Evolutionary conservation across 202 grass and related monocot genomes (phyloP).

Genomic region (Carex sylvatica): DNA sequence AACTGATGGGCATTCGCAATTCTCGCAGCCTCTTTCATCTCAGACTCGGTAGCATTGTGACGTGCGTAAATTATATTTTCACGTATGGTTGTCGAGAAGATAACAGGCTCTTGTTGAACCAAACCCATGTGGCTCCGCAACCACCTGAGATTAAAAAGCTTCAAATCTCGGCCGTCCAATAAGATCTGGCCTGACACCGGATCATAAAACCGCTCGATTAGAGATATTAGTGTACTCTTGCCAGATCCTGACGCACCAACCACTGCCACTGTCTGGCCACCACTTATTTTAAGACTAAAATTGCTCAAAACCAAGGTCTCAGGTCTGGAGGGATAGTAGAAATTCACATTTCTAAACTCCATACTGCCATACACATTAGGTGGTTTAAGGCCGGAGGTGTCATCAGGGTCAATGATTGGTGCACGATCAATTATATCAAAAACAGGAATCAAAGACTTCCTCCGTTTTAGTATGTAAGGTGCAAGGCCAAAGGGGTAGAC

Average conservation of each 20-base stretch:
- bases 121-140: conserved; percentile 87
- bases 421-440: conserved; percentile 88
- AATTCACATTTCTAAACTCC: conserved; percentile 82
- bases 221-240: conserved; percentile 86
- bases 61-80: conserved; percentile 96
- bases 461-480: conserved; percentile 82
- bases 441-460: conserved; percentile 69
- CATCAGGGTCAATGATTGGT: conserved; percentile 94
- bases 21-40: conserved; percentile 95
- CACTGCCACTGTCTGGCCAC: conserved; percentile 89
- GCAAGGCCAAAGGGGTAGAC: conserved; percentile 97
- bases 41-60: conserved; percentile 84
- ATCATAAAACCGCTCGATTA: conserved; percentile 95
- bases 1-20: conserved; percentile 95
- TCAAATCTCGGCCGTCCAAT: conserved; percentile 85
- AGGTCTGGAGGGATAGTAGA: conserved; percentile 70
- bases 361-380: conserved; percentile 91
- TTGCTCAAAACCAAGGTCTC: conserved; percentile 78
- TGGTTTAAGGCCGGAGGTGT: conserved; percentile 73
- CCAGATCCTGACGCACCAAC: conserved; percentile 91
- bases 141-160: conserved; percentile 94
- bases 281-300: conserved; percentile 86
- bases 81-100: conserved; percentile 97
- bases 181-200: conserved; percentile 74
- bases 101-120: conserved; percentile 92